Base-by-base conservation (phyloP, 192 early-diverging fungal species). In the Entomortierella parvispora region DNA sequence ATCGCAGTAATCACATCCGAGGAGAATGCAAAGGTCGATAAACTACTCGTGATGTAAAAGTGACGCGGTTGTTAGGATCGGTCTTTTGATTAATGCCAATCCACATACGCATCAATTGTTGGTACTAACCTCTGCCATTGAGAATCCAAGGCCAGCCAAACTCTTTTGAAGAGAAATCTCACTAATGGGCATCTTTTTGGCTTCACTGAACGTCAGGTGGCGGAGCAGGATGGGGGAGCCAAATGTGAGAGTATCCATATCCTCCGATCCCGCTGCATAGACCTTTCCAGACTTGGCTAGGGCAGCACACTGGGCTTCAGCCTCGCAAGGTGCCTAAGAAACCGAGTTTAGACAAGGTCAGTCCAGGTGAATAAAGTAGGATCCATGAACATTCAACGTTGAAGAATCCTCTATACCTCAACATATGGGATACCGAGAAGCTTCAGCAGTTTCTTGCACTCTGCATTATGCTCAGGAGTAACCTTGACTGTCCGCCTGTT, bases 171-270 rank as follows among this genome's bases (percentile, higher is more conserved):
- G 80, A 20, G 89, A 84, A 42, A 99, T 89, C 80, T 98, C 96
- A 59, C 88, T 87, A 65, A 99, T 97, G 6, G 94, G 95, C 87
- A 93, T 71, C 69, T 97, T 98, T 43, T 92, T 90, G 17, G 88
- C 85, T 43, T 98, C 96, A 58, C 91, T 93, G 71, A 93, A 94
- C 0, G 97, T 99, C 60, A 99, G 81, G 68, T 98, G 95, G 15
- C 97, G 90, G 42, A 99, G 64, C 14, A 99, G 80, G 37, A 97
- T 86, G 0, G 97, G 95, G 1, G 96, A 81, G 12, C 90, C 91
- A 82, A 99, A 99, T 15, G 95, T 93, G 50, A 99, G 82, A 0
- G 97, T 99, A 65, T 99, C 97, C 96, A 99, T 98, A 82, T 99
- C 97, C 69, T 99, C 96, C 12, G 95, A 96, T 20, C 94, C 96